A percentile compares a stretch with the other conserved stretches of the same genome.
phyloP scores from a whole-genome alignment of 1,139 yeast genomes.

The Meyerozyma carpophila region DNA sequence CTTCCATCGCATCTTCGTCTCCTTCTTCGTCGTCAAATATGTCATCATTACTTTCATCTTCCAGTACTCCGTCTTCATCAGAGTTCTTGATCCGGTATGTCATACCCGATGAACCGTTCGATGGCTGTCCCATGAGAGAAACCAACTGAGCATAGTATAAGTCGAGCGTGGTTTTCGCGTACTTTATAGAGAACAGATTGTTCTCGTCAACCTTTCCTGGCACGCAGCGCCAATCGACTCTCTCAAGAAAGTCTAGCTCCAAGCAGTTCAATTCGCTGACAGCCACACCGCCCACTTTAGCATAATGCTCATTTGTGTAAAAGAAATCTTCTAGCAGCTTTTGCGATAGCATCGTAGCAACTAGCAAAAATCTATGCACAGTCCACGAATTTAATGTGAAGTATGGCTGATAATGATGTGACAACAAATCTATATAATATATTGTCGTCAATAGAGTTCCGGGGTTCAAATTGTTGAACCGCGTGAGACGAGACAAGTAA shows the following conservation, averaged over 20 bases:
- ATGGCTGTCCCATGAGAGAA: conserved; percentile 48
- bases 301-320: conserved; percentile 90
- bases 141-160: conserved; percentile 59
- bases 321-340: conserved; percentile 93
- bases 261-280: conserved; percentile 77
- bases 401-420: conserved; percentile 66
- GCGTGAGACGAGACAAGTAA: conserved; percentile 70
- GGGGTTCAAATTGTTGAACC: conserved; percentile 80
- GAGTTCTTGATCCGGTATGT: conserved; percentile 3
- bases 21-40: conserved; percentile 7
- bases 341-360: conserved; percentile 88
- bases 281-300: conserved; percentile 93
- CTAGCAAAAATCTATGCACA: conserved; percentile 83
- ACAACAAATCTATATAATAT: conserved; percentile 81
- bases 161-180: conserved; percentile 45
- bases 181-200: conserved; percentile 26
- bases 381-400: conserved; percentile 88
- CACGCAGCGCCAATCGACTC: conserved; percentile 65
- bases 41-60: conserved; percentile 10
- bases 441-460: conserved; percentile 76
- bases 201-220: conserved; percentile 31
- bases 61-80: conserved; percentile 7
- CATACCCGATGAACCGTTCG: conserved; percentile 4
- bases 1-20: conserved; percentile 7
- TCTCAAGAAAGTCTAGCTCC: conserved; percentile 78